phyloP scores from a whole-genome alignment of 495 filamentous ascomycete species.

The Xylaria flabelliformis region DNA sequence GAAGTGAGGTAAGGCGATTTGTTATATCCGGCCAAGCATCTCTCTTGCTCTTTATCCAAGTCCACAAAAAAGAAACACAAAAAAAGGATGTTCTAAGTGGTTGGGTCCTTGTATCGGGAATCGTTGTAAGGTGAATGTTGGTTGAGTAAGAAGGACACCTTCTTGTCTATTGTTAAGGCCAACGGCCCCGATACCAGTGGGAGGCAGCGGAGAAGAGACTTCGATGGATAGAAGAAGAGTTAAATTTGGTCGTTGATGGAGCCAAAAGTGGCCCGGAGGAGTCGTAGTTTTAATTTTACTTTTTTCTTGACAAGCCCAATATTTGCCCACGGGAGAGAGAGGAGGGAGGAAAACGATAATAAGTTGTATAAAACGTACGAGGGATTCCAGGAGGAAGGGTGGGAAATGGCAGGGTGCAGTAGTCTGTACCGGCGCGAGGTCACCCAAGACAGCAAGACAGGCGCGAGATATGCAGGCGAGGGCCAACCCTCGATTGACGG shows the following conservation, averaged over 20 bases:
- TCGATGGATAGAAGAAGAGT: not conserved
- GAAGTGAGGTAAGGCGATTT: not conserved
- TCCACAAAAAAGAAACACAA: not conserved
- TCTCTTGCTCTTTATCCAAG: not conserved
- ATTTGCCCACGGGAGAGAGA: not conserved
- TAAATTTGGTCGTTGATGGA: not conserved
- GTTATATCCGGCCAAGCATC: conserved; percentile 18
- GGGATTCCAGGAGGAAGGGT: conserved; percentile 29
- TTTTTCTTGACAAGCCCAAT: not conserved
- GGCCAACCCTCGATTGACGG: conserved; percentile 15
- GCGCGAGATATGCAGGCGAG: conserved; percentile 24
- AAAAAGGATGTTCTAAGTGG: not conserved
- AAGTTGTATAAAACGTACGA: conserved; percentile 15
- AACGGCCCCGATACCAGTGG: not conserved
- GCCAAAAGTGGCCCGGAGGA: not conserved
- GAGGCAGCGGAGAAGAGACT: not conserved
- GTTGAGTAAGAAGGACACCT: not conserved
- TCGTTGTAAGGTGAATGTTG: not conserved
- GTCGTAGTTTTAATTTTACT: not conserved
- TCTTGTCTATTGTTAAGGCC: not conserved
- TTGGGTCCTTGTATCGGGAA: not conserved
- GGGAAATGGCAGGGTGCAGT: conserved; percentile 28
- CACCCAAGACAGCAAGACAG: conserved; percentile 24
- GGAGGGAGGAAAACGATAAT: conserved; percentile 10
- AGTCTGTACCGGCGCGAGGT: conserved; percentile 26